A percentile compares a stretch with the other conserved stretches of the same genome.
Conservation (phyloP, 306 rosid species). For the Canavalia gladiata region DNA sequence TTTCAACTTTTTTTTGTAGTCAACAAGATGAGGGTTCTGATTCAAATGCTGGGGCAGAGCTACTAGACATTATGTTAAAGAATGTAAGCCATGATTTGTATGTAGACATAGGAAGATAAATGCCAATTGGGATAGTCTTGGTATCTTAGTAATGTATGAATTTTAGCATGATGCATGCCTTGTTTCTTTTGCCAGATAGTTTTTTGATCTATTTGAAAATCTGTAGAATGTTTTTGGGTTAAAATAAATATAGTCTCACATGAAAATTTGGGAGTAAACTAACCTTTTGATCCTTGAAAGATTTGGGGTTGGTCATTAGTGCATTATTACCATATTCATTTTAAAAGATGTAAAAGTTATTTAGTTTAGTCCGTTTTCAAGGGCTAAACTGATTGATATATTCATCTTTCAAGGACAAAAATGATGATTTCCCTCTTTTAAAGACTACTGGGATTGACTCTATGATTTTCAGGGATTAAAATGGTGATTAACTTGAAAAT, state of each 20-base stretch:
- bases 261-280: no score
- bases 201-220: neutral
- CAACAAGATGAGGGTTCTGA: constrained; percentile 65
- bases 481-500: no score
- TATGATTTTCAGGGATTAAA: no score
- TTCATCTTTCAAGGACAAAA: no score
- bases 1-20: constrained; percentile 44
- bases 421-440: no score
- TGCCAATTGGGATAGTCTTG: neutral
- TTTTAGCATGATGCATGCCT: neutral
- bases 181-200: neutral
- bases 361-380: no score
- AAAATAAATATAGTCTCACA: neutral
- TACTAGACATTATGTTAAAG: constrained; percentile 76
- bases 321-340: no score
- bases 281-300: no score
- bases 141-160: neutral
- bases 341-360: no score
- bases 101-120: neutral
- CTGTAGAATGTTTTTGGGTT: neutral
- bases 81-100: constrained; percentile 53
- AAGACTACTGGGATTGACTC: no score
- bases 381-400: no score
- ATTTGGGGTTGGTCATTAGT: no score
- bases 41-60: constrained; percentile 87